Evolutionary conservation across 331 rosid species (phyloP).

Genomic region (Malus hybrid): DNA sequence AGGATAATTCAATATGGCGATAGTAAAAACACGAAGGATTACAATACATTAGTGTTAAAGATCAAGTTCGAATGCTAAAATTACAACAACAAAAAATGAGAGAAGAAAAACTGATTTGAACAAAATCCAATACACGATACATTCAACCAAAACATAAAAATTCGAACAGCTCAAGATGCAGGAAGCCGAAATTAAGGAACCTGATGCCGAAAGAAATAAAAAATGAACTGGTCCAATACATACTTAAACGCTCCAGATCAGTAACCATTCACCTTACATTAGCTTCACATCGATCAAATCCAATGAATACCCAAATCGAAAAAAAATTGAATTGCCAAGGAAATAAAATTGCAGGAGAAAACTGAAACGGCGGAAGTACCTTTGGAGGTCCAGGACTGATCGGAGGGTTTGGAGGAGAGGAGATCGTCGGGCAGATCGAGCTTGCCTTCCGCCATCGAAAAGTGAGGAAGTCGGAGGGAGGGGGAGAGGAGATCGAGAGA

Average conservation of each 20-base stretch:
- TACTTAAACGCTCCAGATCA: constrained; percentile 20
- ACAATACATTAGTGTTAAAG: not conserved
- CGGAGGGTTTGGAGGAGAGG: constrained; percentile 40
- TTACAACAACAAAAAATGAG: not conserved
- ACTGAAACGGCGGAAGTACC: constrained; percentile 15
- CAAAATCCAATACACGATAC: not conserved
- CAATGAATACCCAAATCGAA: not conserved
- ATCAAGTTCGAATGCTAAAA: not conserved
- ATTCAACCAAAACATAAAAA: not conserved
- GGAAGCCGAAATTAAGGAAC: constrained; percentile 10
- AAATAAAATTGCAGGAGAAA: not conserved
- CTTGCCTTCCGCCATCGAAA: constrained; percentile 45
- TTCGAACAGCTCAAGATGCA: not conserved
- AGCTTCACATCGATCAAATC: constrained; percentile 17
- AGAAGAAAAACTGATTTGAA: constrained; percentile 9
- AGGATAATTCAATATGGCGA: not conserved
- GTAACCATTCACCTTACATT: constrained; percentile 1
- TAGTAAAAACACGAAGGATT: not conserved
- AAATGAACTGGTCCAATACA: not conserved
- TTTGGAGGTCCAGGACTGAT: constrained; percentile 40
- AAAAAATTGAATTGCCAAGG: not conserved
- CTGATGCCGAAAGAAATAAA: not conserved
- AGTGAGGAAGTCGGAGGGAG: constrained; percentile 1
- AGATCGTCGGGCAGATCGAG: constrained; percentile 50
- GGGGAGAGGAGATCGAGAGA: constrained; percentile 11